Percentiles rank a stretch among this genome's conserved stretches.
Evolutionary conservation across 1,284 basidiomycete genomes (phyloP).

Genomic region (Porogramme epimiltina): DNA sequence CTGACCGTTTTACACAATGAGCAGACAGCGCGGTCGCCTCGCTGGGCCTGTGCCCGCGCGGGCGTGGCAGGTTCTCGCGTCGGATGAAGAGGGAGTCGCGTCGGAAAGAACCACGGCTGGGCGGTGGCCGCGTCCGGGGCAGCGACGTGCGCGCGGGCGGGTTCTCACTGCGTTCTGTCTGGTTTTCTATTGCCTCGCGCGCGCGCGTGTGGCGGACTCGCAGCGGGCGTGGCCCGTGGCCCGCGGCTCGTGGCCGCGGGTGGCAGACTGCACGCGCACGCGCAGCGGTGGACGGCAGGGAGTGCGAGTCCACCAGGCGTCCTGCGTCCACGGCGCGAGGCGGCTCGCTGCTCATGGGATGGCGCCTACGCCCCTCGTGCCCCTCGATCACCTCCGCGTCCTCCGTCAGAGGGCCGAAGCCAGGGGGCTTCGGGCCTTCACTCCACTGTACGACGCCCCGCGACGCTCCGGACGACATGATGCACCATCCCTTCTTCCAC

Average conservation of each 20-base stretch:
- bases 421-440: conserved; percentile 59
- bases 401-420: conserved; percentile 48
- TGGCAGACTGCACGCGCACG: too few species aligned
- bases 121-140: conserved; percentile 32
- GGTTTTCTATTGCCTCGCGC: conserved; percentile 23
- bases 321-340: too few species aligned
- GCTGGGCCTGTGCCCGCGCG: conserved; percentile 6
- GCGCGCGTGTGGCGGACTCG: too few species aligned
- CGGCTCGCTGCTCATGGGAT: too few species aligned
- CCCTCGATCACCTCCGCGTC: conserved; percentile 66
- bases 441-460: conserved; percentile 63
- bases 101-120: conserved; percentile 17
- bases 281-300: too few species aligned
- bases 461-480: conserved; percentile 50
- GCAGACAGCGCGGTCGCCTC: conserved; percentile 21
- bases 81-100: too few species aligned
- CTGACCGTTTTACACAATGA: conserved; percentile 30
- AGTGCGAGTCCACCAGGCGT: too few species aligned
- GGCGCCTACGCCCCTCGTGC: conserved; percentile 64
- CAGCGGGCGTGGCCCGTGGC: conserved; percentile 29
- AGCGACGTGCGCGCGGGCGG: conserved; percentile 10
- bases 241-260: too few species aligned
- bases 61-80: too few species aligned
- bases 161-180: conserved; percentile 29
- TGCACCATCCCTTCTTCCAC: conserved; percentile 55